phyloP scores from a whole-genome alignment of 768 basidiomycete genomes.

The Gyrodon lividus region DNA sequence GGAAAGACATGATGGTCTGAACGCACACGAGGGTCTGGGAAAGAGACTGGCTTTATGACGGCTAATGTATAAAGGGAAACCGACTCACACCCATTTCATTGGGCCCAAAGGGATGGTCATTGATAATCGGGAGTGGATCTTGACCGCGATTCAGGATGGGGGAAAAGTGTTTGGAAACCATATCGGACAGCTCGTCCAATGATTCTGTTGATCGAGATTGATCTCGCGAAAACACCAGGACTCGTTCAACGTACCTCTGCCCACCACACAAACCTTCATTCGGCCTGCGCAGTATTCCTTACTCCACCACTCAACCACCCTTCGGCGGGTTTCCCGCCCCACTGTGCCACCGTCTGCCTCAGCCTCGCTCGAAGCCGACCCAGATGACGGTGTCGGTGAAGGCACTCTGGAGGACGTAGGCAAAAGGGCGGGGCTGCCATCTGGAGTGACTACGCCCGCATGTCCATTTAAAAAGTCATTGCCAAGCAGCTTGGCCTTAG shows the following conservation, averaged over 20 bases:
- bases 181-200: conserved; percentile 63
- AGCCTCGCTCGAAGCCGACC: conserved; percentile 50
- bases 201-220: conserved; percentile 50
- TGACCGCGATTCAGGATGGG: conserved; percentile 64
- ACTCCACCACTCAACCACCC: conserved; percentile 84
- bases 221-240: not conserved
- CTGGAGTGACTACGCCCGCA: conserved; percentile 19
- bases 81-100: conserved; percentile 69
- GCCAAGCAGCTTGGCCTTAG: conserved; percentile 41
- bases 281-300: conserved; percentile 79
- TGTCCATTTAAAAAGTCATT: conserved; percentile 27
- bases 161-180: conserved; percentile 68
- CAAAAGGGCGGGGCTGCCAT: conserved; percentile 34
- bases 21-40: conserved; percentile 73
- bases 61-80: conserved; percentile 3
- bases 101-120: conserved; percentile 74
- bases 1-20: conserved; percentile 88
- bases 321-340: conserved; percentile 76
- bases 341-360: conserved; percentile 76
- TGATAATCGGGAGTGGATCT: conserved; percentile 59
- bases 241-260: conserved; percentile 54
- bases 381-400: conserved; percentile 59
- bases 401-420: conserved; percentile 53
- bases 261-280: conserved; percentile 78
- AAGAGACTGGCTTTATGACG: conserved; percentile 11